Conservation (phyloP, 2,329 filamentous ascomycete genomes). For the Ascochyta viciae-villosae region DNA sequence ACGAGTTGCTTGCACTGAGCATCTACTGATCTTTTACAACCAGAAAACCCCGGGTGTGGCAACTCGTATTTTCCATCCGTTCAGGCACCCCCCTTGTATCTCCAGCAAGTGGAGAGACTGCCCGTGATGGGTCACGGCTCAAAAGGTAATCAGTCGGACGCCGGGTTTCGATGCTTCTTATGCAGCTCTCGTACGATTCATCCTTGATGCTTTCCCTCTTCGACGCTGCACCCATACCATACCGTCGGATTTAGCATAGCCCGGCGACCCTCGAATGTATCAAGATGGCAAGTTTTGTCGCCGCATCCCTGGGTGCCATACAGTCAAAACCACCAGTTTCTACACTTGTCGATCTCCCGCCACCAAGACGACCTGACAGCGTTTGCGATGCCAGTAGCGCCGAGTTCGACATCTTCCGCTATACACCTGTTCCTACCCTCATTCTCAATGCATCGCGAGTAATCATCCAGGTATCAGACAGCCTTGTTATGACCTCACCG, state of each 20-base stretch:
- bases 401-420: constrained; percentile 41
- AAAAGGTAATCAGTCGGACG: constrained; percentile 12
- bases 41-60: too few relatives aligned
- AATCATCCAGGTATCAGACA: constrained; percentile 53
- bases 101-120: background rate
- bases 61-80: too few relatives aligned
- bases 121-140: constrained; percentile 1
- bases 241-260: constrained; percentile 17
- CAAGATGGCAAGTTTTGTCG: constrained; percentile 21
- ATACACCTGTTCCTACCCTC: constrained; percentile 51
- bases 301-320: constrained; percentile 17
- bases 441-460: constrained; percentile 61
- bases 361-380: constrained; percentile 12
- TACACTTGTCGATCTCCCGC: constrained; percentile 25
- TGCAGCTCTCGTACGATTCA: constrained; percentile 34
- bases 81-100: too few relatives aligned
- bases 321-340: constrained; percentile 16
- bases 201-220: constrained; percentile 4
- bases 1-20: too few relatives aligned
- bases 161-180: constrained; percentile 7
- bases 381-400: constrained; percentile 16
- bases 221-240: constrained; percentile 7
- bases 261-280: constrained; percentile 4
- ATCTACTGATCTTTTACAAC: too few relatives aligned
- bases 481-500: constrained; percentile 48